Conservation (phyloP, 2,329 filamentous ascomycete species). For the Aspergillus sclerotialis region DNA sequence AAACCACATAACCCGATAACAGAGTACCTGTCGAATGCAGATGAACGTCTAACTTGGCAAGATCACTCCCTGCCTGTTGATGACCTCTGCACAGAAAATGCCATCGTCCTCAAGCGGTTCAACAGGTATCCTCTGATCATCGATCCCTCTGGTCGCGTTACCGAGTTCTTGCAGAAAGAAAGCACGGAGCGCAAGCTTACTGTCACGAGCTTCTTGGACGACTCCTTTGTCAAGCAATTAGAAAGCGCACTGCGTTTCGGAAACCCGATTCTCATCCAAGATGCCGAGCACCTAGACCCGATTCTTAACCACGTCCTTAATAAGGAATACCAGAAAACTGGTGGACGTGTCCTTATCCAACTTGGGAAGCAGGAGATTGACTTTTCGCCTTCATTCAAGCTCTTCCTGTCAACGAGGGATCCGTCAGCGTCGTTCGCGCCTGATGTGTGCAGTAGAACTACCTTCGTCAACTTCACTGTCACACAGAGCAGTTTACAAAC, state of each 20-base stretch:
- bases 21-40: constrained; percentile 92
- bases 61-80: constrained; percentile 89
- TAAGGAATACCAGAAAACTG: constrained; percentile 98
- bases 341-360: constrained; percentile 94
- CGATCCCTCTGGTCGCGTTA: constrained; percentile 89
- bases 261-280: constrained; percentile 96
- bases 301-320: constrained; percentile 98
- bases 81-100: constrained; percentile 96
- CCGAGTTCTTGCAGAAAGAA: constrained; percentile 91
- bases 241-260: constrained; percentile 96
- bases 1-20: constrained; percentile 92
- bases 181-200: constrained; percentile 89
- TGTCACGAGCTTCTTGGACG: constrained; percentile 95
- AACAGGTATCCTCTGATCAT: constrained; percentile 98
- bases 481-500: constrained; percentile 98
- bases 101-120: constrained; percentile 94
- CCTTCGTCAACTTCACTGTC: constrained; percentile 98
- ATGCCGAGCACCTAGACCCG: constrained; percentile 93
- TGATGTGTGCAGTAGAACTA: constrained; percentile 95
- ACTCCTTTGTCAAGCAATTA: constrained; percentile 95
- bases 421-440: constrained; percentile 93
- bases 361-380: constrained; percentile 98
- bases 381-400: constrained; percentile 92
- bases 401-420: constrained; percentile 92
- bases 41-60: constrained; percentile 93